phyloP scores from a whole-genome alignment of 1,139 yeast genomes.

The Pneumocystis jirovecii region DNA sequence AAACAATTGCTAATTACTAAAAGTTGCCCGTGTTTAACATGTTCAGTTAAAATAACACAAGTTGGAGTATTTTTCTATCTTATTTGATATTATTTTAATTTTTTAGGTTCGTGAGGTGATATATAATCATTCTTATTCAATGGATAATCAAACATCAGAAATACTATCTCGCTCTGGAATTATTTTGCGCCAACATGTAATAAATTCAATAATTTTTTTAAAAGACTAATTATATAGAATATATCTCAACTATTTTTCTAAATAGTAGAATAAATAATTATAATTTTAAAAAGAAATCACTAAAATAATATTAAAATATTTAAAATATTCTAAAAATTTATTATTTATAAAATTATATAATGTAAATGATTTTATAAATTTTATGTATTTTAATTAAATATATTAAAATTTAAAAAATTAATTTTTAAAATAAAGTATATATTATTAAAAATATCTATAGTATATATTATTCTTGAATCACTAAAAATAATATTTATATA shows the following conservation, averaged over 20 bases:
- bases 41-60: slow-evolving; percentile 89
- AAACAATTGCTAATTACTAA: background rate
- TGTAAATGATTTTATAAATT: background rate
- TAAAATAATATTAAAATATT: background rate
- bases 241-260: background rate
- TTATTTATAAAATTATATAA: background rate
- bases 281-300: background rate
- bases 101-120: slow-evolving; percentile 40
- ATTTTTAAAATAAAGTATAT: background rate
- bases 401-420: background rate
- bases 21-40: slow-evolving; percentile 80
- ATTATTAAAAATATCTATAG: background rate
- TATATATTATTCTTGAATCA: background rate
- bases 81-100: background rate
- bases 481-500: too few species aligned
- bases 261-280: background rate
- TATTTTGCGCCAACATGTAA: slow-evolving; percentile 45
- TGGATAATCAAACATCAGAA: slow-evolving; percentile 62
- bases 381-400: background rate
- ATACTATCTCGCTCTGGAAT: slow-evolving; percentile 68
- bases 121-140: slow-evolving; percentile 78
- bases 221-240: background rate
- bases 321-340: background rate
- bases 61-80: slow-evolving; percentile 36
- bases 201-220: background rate